Evolutionary conservation across 192 early-diverging fungal genomes (phyloP), one percentile per base, ranked within the genome.

Genomic region (Linnemannia schmuckeri): DNA sequence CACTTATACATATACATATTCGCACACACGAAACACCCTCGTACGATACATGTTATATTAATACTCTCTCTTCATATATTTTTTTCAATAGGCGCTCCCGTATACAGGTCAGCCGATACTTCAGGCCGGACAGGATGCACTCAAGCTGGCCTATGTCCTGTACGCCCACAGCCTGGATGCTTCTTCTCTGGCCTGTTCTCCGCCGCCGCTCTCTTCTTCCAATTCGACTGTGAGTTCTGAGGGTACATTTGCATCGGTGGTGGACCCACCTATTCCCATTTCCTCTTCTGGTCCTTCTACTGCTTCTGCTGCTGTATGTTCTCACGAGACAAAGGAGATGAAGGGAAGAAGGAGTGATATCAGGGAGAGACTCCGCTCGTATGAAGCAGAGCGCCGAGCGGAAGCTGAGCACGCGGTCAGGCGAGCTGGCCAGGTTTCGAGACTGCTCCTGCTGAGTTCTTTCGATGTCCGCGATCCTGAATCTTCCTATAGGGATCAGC

Each of bases 51-150:
- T 52, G 49, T 52, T 18, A 52, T 52, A 52, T 52, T 52, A 52
- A 52, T 22, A 52, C 20, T 52, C 15, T 5, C 15, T 52, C 18
- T 18, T 22, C 49, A 22, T 52, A 22, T 52, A 3, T 17, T 30
- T 42, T 30, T 37, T 76, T 33, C 1, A 27, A 35, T 70, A 86
- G 84, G 75, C 70, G 7, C 37, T 86, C 8, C 79, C 79, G 4
- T 77, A 81, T 76, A 75, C 70, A 17, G 84, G 84, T n/a, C 84
- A 86, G 33, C 75, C 84, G 33, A 80, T 86, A 71, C 75, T 55
- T 12, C 79, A 81, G 41, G 84, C 84, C 22, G 84, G 84, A 0
- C 74, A 74, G 10, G 84, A 86, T 70, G 84, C 84, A 27, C 75
- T 40, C 18, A 47, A 42, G 1, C 46, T 86, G 42, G 84, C 84